Conservation (phyloP, 495 filamentous ascomycete genomes). For the Xylaria scruposa region DNA sequence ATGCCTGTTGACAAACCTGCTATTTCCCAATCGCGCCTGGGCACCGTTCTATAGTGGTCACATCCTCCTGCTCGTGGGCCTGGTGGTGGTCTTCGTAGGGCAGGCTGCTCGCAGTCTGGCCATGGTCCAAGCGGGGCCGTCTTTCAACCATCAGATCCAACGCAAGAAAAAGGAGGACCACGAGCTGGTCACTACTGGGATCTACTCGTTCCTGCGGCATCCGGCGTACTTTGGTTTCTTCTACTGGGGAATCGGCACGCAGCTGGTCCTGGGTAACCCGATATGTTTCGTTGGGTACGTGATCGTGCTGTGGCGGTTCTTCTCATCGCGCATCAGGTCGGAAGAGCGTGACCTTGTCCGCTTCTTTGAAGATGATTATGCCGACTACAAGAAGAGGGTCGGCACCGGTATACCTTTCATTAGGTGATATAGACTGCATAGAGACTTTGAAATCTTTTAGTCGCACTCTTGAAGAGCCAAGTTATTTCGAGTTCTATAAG, state of each 20-base stretch:
- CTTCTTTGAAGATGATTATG: slow-evolving; percentile 89
- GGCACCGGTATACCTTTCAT: slow-evolving; percentile 77
- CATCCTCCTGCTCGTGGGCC: slow-evolving; percentile 57
- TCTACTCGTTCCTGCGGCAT: slow-evolving; percentile 71
- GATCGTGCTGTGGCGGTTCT: slow-evolving; percentile 83
- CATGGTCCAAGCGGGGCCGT: slow-evolving; percentile 87
- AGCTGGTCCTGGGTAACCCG: slow-evolving; percentile 85
- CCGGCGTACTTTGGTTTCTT: slow-evolving; percentile 98
- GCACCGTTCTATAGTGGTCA: slow-evolving; percentile 41
- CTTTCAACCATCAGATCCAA: slow-evolving; percentile 91
- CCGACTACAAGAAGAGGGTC: slow-evolving; percentile 70
- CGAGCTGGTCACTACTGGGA: slow-evolving; percentile 76
- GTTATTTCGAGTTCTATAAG: background rate
- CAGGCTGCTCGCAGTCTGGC: slow-evolving; percentile 76
- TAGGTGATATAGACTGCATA: slow-evolving; percentile 19
- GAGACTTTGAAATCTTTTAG: background rate
- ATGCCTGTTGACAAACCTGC: slow-evolving; percentile 62
- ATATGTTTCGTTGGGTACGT: slow-evolving; percentile 78
- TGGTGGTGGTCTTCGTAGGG: slow-evolving; percentile 70
- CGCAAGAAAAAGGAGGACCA: slow-evolving; percentile 69
- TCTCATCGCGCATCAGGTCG: slow-evolving; percentile 70
- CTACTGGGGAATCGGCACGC: slow-evolving; percentile 96
- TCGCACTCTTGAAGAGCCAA: background rate
- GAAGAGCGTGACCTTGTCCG: slow-evolving; percentile 79
- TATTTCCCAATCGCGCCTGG: slow-evolving; percentile 62